These are phyloP conservation scores for Botrytis aclada DNA, from an alignment of 2,329 filamentous ascomycete genomes.

Conservation along the genomic window DNA sequence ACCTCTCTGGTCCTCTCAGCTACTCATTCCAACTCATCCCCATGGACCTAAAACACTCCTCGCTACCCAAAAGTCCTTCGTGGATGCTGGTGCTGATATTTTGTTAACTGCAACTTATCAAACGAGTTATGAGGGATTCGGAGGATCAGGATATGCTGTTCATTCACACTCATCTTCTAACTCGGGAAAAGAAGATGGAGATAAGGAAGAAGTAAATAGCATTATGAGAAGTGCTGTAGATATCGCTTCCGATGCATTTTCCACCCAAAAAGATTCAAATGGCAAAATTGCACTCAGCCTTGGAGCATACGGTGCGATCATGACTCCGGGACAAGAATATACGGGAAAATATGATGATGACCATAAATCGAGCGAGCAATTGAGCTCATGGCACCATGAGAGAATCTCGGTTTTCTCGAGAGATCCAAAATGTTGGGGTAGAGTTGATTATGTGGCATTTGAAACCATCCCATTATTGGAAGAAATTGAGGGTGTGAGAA, in stretches of 20 bases:
- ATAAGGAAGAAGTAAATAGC: constrained; percentile 41
- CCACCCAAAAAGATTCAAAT: background rate
- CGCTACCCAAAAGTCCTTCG: constrained; percentile 30
- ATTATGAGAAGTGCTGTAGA: constrained; percentile 43
- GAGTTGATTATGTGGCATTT: constrained; percentile 56
- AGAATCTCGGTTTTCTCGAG: constrained; percentile 50
- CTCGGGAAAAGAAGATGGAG: background rate
- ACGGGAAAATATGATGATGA: constrained; percentile 55
- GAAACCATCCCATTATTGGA: constrained; percentile 64
- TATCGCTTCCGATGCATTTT: constrained; percentile 40
- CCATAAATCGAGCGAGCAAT: constrained; percentile 44
- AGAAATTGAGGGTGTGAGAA: constrained; percentile 57
- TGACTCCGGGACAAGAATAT: constrained; percentile 65
- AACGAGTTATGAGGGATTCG: constrained; percentile 55
- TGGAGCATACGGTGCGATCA: constrained; percentile 65
- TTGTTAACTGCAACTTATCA: constrained; percentile 68
- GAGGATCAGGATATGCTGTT: constrained; percentile 9
- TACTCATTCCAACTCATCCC: constrained; percentile 52
- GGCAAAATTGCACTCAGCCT: constrained; percentile 53
- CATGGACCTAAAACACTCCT: constrained; percentile 11
- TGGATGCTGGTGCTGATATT: constrained; percentile 56
- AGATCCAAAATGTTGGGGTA: constrained; percentile 26
- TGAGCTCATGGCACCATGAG: constrained; percentile 56
- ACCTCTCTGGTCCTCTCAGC: constrained; percentile 66
- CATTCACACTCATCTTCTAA: background rate